Evolutionary conservation across 139 green algal species (phyloP), one percentile per base, ranked within the genome.

Genomic region (Parachlorella kessleri): DNA sequence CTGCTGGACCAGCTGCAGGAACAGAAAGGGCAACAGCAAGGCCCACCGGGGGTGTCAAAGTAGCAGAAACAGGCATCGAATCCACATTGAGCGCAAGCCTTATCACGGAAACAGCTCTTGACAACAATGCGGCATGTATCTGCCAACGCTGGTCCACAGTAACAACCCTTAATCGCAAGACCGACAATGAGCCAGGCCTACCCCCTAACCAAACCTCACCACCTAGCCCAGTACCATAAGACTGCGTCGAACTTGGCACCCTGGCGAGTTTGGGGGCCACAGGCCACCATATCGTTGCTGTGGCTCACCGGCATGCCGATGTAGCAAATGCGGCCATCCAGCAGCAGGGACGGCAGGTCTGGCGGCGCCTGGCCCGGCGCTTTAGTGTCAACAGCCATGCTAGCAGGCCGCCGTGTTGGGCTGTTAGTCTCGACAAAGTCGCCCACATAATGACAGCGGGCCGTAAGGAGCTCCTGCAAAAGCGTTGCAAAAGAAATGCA

Each of bases 281-380:
- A n/a, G n/a, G n/a, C n/a, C n/a, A n/a, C n/a, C n/a, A n/a, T n/a
- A n/a, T n/a, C n/a, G n/a, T n/a, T n/a, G n/a, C n/a, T n/a, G n/a
- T 55, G 33, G 39, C 81, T 55, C 64, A 94, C 85, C 72, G 94
- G 88, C 94, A 98, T 96, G 55, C 94, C 94, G 37, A 98, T 89
- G 84, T 94, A 98, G 64, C 92, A 85, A 73, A 98, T 98, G 32
- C 94, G 78, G 32, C 82, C 88, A 76, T 98, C 94, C 55, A 98
- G 84, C 48, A 98, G 79, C 36, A 98, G 84, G 4, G 91, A 96
- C 14, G 94, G 94, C 76, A 98, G 84, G 73, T 98, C 94, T 5
- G 94, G 94, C 1, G 94, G 94, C 32, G 90, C 80, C 75, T 91
- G 81, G 32, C 88, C 72, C 28, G 83, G 73, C 2, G 73, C 81